These are phyloP conservation scores for Cenchrus fungigraminus DNA, from an alignment of 176 grass and related monocot genomes.

Conservation along the genomic window DNA sequence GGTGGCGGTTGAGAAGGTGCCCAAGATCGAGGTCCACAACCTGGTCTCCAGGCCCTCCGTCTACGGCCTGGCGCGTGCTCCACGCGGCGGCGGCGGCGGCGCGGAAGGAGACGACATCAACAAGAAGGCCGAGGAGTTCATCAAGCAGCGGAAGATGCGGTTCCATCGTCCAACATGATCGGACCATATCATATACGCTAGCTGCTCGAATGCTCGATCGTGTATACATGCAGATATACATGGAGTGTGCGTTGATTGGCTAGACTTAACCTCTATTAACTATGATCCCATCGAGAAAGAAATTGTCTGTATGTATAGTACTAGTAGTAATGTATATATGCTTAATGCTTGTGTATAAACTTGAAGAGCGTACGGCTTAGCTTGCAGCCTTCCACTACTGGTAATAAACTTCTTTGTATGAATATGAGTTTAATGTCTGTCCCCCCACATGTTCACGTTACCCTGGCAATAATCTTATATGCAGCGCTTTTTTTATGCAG, in stretches of 20 bases:
- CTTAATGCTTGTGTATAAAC: background rate
- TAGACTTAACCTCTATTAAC: background rate
- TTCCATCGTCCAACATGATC: background rate
- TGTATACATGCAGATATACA: no score
- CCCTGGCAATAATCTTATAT: no score
- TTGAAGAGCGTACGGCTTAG: background rate
- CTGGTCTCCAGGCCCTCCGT: background rate
- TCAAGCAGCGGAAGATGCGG: constrained; percentile 7
- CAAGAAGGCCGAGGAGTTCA: constrained; percentile 34
- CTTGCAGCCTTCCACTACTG: no score
- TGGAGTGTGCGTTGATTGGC: background rate
- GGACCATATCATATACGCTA: background rate
- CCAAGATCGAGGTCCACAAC: constrained; percentile 8
- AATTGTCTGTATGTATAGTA: background rate
- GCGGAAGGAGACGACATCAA: constrained; percentile 25
- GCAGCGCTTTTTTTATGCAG: no score
- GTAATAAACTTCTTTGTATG: background rate
- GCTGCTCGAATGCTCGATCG: background rate
- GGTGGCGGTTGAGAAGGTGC: constrained; percentile 45
- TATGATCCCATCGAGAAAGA: background rate
- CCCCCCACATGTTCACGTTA: background rate
- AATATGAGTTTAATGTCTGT: no score
- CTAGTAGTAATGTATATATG: background rate
- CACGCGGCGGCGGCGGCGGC: no score
- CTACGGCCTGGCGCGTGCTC: no score